These are phyloP conservation scores for Fusarium mangiferae DNA, from an alignment of 2,329 filamentous ascomycete species.

Conservation along the genomic window DNA sequence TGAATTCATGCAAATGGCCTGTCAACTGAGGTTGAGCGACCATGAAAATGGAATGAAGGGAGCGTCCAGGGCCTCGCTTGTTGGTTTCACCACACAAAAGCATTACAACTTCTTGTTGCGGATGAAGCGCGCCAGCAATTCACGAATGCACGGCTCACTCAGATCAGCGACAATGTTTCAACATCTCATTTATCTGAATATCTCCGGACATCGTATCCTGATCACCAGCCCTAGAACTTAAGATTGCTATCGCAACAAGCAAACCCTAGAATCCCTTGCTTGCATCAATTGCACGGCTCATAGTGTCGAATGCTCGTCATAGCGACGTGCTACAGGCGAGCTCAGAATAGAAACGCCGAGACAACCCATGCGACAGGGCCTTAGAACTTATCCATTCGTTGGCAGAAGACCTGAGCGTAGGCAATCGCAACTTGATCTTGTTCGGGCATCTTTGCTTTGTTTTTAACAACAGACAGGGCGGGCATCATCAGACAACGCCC, in stretches of 20 bases:
- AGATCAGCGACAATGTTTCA: slow-evolving; percentile 27
- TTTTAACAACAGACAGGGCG: not conserved
- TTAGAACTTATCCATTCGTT: slow-evolving; percentile 2
- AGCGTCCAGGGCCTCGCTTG: slow-evolving; percentile 11
- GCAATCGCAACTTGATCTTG: not conserved
- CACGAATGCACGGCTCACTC: slow-evolving; percentile 16
- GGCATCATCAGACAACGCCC: not conserved
- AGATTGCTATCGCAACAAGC: slow-evolving; percentile 23
- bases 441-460: not conserved
- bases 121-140: slow-evolving; percentile 7
- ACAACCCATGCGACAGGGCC: slow-evolving; percentile 19
- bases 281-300: slow-evolving; percentile 5
- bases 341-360: slow-evolving; percentile 18
- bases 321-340: slow-evolving; percentile 18
- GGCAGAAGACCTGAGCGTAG: not conserved
- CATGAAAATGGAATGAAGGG: slow-evolving; percentile 26
- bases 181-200: slow-evolving; percentile 22
- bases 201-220: not conserved
- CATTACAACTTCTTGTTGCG: not conserved
- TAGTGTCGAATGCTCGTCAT: slow-evolving; percentile 15
- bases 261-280: slow-evolving; percentile 22
- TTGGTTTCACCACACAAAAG: slow-evolving; percentile 14
- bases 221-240: not conserved
- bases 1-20: slow-evolving; percentile 1
- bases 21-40: not conserved